phyloP scores from a whole-genome alignment of 2,329 filamentous ascomycete species.

The Phialophora chinensis region DNA sequence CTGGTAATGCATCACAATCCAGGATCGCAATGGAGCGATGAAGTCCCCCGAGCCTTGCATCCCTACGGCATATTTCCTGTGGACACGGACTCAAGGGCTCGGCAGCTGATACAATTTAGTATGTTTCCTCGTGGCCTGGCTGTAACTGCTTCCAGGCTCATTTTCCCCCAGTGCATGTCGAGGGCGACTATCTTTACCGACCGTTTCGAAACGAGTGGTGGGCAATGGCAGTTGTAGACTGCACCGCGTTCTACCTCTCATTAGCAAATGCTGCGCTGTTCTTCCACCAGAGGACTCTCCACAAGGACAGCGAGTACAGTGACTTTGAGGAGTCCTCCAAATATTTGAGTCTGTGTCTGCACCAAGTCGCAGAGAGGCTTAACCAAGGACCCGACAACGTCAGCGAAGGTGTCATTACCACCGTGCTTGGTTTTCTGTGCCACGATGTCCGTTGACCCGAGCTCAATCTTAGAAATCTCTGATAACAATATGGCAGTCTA shows the following conservation, averaged over 20 bases:
- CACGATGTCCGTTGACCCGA: conserved; percentile 37
- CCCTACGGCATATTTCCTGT: conserved; percentile 20
- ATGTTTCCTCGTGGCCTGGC: not conserved
- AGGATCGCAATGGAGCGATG: not conserved
- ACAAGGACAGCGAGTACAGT: conserved; percentile 36
- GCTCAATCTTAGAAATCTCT: not conserved
- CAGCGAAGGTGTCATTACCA: conserved; percentile 36
- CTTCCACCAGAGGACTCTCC: conserved; percentile 35
- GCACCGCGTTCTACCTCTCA: conserved; percentile 39
- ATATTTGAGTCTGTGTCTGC: conserved; percentile 38
- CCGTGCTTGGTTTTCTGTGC: conserved; percentile 40
- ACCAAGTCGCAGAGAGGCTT: conserved; percentile 36
- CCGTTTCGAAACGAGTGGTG: conserved; percentile 43
- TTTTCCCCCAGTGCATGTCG: conserved; percentile 16
- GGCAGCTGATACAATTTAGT: conserved; percentile 28
- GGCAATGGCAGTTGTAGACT: conserved; percentile 39
- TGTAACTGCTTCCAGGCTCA: not conserved
- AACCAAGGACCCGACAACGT: conserved; percentile 29
- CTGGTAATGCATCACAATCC: not conserved
- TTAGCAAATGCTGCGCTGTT: conserved; percentile 42
- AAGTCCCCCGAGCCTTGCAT: conserved; percentile 16
- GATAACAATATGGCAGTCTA: conserved; percentile 24
- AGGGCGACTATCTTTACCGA: conserved; percentile 38
- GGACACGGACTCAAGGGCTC: conserved; percentile 19
- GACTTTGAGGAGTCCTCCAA: conserved; percentile 37